phyloP scores from a whole-genome alignment of 2,329 filamentous ascomycete genomes.

The Trichoderma atroviride region DNA sequence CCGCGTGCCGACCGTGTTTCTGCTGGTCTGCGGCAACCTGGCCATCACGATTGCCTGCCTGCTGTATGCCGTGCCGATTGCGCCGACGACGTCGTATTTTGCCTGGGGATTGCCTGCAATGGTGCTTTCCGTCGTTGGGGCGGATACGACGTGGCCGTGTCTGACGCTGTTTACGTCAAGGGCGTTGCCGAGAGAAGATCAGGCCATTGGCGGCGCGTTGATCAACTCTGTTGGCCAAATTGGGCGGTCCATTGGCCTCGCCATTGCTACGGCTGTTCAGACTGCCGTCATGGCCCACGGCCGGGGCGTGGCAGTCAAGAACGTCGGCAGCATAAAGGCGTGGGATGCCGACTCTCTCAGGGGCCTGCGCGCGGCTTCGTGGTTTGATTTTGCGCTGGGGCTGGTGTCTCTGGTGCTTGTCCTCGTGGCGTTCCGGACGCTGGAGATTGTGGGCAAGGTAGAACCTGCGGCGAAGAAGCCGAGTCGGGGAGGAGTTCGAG shows the following conservation, averaged over 20 bases:
- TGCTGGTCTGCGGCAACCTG: slow-evolving; percentile 61
- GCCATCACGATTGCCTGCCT: slow-evolving; percentile 58
- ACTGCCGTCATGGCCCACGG: slow-evolving; percentile 60
- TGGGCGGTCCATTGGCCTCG: slow-evolving; percentile 66
- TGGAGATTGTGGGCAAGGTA: slow-evolving; percentile 55
- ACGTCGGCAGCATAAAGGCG: slow-evolving; percentile 45
- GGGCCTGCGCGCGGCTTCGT: slow-evolving; percentile 54
- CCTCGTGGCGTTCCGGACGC: slow-evolving; percentile 52
- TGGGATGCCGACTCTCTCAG: slow-evolving; percentile 52
- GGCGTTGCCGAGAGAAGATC: slow-evolving; percentile 63
- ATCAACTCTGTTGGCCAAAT: slow-evolving; percentile 69
- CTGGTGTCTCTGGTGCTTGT: slow-evolving; percentile 49
- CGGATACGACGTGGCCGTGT: slow-evolving; percentile 67
- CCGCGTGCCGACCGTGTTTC: slow-evolving; percentile 59
- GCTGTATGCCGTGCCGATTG: slow-evolving; percentile 66
- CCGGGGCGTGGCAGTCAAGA: slow-evolving; percentile 47
- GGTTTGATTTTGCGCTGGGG: slow-evolving; percentile 56
- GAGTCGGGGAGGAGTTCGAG: background rate
- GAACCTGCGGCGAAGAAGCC: slow-evolving; percentile 20
- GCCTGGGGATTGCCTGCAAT: slow-evolving; percentile 69
- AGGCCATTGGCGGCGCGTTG: slow-evolving; percentile 68
- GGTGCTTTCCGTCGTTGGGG: slow-evolving; percentile 65
- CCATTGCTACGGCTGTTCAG: slow-evolving; percentile 66
- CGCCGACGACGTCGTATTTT: slow-evolving; percentile 63
- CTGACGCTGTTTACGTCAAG: slow-evolving; percentile 68